Percentiles rank a stretch among this genome's conserved stretches.
These are phyloP conservation scores for Penicillium atrosanguineum DNA, from an alignment of 495 filamentous ascomycete genomes.

Conservation along the genomic window DNA sequence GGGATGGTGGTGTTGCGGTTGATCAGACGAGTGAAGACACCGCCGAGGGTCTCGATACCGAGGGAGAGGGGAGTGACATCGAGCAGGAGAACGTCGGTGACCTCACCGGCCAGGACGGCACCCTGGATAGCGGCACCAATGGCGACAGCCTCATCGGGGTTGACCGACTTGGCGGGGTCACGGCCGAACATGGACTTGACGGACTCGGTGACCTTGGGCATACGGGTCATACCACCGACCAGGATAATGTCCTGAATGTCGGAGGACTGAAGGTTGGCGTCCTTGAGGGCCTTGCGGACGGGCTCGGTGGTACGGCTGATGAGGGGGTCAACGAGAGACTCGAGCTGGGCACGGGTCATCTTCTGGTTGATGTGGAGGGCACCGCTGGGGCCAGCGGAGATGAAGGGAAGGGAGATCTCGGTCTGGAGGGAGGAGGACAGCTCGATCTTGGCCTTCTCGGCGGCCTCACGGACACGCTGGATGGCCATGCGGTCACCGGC, in stretches of 20 bases:
- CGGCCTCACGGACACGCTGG: slow-evolving; percentile 97
- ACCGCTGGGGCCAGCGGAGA: slow-evolving; percentile 90
- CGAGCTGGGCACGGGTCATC: slow-evolving; percentile 89
- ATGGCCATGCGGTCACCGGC: slow-evolving; percentile 96
- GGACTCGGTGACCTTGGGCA: slow-evolving; percentile 98
- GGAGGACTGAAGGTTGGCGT: slow-evolving; percentile 88
- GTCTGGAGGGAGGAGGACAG: slow-evolving; percentile 95
- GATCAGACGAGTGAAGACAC: slow-evolving; percentile 99
- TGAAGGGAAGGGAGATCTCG: slow-evolving; percentile 94
- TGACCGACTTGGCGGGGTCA: slow-evolving; percentile 97
- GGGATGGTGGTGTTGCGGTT: slow-evolving; percentile 99
- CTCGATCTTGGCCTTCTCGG: slow-evolving; percentile 99
- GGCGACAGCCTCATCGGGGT: slow-evolving; percentile 98
- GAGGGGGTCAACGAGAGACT: slow-evolving; percentile 87
- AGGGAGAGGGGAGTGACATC: slow-evolving; percentile 98
- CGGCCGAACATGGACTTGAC: slow-evolving; percentile 98
- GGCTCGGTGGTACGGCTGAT: slow-evolving; percentile 86
- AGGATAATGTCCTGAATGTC: slow-evolving; percentile 99
- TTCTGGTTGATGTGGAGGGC: slow-evolving; percentile 98
- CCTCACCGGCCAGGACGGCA: slow-evolving; percentile 93
- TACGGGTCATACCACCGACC: slow-evolving; percentile 99
- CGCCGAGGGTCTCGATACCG: slow-evolving; percentile 98
- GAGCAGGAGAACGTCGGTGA: slow-evolving; percentile 92
- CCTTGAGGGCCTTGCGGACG: slow-evolving; percentile 96
- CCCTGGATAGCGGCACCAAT: slow-evolving; percentile 98